Conservation (phyloP, 352 stramenopile genomes). For the Hyphochytrium catenoides region DNA sequence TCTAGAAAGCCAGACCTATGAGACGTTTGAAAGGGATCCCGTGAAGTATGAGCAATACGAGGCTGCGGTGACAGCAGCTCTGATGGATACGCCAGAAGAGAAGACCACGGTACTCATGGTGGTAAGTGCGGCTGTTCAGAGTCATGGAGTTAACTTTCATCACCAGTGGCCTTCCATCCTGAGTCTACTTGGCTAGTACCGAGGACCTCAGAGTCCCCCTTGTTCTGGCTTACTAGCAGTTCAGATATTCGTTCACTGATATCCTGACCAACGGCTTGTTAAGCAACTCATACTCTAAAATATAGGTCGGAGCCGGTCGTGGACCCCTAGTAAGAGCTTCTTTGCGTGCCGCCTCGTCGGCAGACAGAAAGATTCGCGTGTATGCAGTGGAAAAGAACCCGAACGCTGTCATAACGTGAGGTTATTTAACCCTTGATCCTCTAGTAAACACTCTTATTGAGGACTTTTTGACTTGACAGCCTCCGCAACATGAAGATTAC, state of each 20-base stretch:
- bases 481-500: conserved; percentile 51
- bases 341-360: conserved; percentile 31
- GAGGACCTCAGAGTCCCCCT: too few species aligned
- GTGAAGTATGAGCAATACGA: conserved; percentile 97
- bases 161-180: too few species aligned
- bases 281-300: too few species aligned
- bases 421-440: too few species aligned
- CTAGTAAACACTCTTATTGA: not conserved
- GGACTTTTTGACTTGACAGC: not conserved
- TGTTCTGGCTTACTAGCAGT: not conserved
- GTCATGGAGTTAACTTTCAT: too few species aligned
- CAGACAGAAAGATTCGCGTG: conserved; percentile 50
- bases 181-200: too few species aligned
- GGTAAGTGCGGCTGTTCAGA: conserved; percentile 5
- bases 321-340: conserved; percentile 78
- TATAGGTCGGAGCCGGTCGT: conserved; percentile 72
- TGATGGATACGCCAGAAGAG: conserved; percentile 23
- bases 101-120: conserved; percentile 58
- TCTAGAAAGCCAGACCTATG: conserved; percentile 93
- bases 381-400: conserved; percentile 97
- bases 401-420: conserved; percentile 86
- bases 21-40: conserved; percentile 93
- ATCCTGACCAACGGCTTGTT: too few species aligned
- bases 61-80: conserved; percentile 56
- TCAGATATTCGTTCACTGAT: too few species aligned